phyloP scores from a whole-genome alignment of 2,329 filamentous ascomycete genomes.

The Helotiales sp. region DNA sequence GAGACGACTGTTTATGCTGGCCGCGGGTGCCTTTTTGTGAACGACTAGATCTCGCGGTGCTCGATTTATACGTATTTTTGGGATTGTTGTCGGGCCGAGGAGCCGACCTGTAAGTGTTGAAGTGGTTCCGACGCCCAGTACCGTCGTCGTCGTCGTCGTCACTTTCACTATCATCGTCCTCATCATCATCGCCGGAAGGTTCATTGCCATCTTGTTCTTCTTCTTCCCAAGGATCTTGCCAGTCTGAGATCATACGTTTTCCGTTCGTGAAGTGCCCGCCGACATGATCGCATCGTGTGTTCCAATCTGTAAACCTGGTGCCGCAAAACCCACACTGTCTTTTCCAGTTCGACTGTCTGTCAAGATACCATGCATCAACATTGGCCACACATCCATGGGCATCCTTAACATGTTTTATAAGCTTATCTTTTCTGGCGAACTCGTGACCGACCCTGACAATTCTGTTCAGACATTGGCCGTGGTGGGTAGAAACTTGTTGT shows the following conservation, averaged over 20 bases:
- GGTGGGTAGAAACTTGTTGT: background rate
- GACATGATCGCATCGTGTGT: constrained; percentile 11
- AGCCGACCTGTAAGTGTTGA: no score
- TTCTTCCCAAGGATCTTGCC: constrained; percentile 15
- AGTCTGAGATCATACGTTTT: constrained; percentile 10
- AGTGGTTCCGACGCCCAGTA: background rate
- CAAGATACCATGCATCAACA: constrained; percentile 6
- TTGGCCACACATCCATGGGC: background rate
- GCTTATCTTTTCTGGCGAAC: constrained; percentile 13
- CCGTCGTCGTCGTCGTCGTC: background rate
- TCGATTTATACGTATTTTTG: no score
- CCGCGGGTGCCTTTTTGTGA: no score
- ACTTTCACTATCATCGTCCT: constrained; percentile 1
- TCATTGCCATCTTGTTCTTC: background rate
- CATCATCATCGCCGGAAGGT: constrained; percentile 1
- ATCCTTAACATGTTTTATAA: background rate
- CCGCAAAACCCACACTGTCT: constrained; percentile 16
- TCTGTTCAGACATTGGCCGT: background rate
- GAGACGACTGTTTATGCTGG: no score
- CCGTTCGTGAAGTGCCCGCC: constrained; percentile 10
- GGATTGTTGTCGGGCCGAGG: no score
- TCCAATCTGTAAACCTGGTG: constrained; percentile 1
- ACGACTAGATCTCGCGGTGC: no score
- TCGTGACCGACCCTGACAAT: background rate
- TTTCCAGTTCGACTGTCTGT: constrained; percentile 7